These are phyloP conservation scores for Aspergillus nidulans DNA, from an alignment of 495 filamentous ascomycete genomes.

Conservation along the genomic window DNA sequence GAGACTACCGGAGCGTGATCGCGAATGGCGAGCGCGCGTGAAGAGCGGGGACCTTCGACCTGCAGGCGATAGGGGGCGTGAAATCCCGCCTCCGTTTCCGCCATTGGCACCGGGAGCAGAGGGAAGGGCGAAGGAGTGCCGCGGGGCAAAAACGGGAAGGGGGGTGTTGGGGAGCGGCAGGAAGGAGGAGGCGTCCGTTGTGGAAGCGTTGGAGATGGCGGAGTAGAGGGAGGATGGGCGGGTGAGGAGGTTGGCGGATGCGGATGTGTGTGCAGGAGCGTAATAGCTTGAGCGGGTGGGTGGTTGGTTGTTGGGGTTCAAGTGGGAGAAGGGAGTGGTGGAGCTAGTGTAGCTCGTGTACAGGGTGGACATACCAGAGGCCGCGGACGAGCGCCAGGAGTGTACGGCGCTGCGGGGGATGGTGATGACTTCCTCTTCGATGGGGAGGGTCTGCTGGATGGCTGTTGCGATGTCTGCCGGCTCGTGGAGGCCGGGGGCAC, in stretches of 20 bases:
- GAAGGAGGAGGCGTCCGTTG: conserved; percentile 31
- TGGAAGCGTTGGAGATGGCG: conserved; percentile 30
- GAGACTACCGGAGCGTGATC: conserved; percentile 23
- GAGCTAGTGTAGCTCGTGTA: conserved; percentile 32
- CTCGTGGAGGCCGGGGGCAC: conserved; percentile 25
- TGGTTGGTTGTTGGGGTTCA: conserved; percentile 4
- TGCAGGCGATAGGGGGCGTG: conserved; percentile 10
- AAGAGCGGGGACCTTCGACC: conserved; percentile 15
- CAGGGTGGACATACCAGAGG: conserved; percentile 33
- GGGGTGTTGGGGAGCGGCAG: conserved; percentile 23
- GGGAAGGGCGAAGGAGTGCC: conserved; percentile 21
- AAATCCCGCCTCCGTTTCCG: conserved; percentile 1
- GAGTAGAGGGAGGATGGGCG: conserved; percentile 28
- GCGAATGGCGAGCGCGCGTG: conserved; percentile 4
- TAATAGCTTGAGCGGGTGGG: conserved; percentile 5
- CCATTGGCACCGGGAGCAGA: conserved; percentile 15
- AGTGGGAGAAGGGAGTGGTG: conserved; percentile 9
- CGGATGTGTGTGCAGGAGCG: conserved; percentile 3
- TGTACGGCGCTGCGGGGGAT: conserved; percentile 34
- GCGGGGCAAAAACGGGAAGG: conserved; percentile 38
- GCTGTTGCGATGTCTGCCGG: conserved; percentile 25
- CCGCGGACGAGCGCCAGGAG: conserved; percentile 38
- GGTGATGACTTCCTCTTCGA: conserved; percentile 40
- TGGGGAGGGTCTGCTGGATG: conserved; percentile 25
- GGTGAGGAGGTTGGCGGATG: conserved; percentile 6